Evolutionary conservation across 2,329 filamentous ascomycete genomes (phyloP), one percentile per base, ranked within the genome.

Genomic region (Ophiostoma pallidulum): DNA sequence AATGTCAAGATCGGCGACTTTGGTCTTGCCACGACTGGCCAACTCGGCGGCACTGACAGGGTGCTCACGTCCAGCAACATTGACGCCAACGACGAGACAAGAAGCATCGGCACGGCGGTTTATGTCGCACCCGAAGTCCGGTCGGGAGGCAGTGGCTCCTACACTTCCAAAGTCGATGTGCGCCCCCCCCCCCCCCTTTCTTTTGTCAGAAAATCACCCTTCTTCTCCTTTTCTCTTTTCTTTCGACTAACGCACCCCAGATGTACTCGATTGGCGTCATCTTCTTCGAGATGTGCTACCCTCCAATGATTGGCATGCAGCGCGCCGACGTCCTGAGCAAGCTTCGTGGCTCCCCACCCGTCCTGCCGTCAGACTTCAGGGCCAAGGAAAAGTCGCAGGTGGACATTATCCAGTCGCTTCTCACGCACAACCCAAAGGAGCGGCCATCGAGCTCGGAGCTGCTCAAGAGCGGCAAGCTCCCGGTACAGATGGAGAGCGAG

Each of bases 191-290:
- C 13, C 8, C 26, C 4, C 37, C 7, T n/a, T n/a, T n/a, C n/a
- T n/a, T n/a, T n/a, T n/a, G n/a, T n/a, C n/a, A n/a, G n/a, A n/a
- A n/a, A n/a, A n/a, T n/a, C n/a, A n/a, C n/a, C n/a, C n/a, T n/a
- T 4, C 18, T 6, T 8, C 44, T 8, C 13, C 4, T 3, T 10
- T 16, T 28, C 10, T 22, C 26, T 12, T 1, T 29, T 16, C 18
- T 22, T 13, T 24, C 32, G 26, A 22, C 54, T 58, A 50, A 61
- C 44, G n/a, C 8, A 8, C 16, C 31, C 0, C 48, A 81, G 75
- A 97, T 98, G 91, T 98, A 92, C 62, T 96, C 91, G 0, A 73
- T 98, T 36, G 92, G 92, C 0, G 86, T 98, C 53, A 97, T 98
- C 49, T 94, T 98, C 67, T 97, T 96, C 56, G 92, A 98, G 65